Evolutionary conservation across 2,329 filamentous ascomycete species (phyloP), one percentile per base, ranked within the genome.

Genomic region (Colletotrichum sp.): DNA sequence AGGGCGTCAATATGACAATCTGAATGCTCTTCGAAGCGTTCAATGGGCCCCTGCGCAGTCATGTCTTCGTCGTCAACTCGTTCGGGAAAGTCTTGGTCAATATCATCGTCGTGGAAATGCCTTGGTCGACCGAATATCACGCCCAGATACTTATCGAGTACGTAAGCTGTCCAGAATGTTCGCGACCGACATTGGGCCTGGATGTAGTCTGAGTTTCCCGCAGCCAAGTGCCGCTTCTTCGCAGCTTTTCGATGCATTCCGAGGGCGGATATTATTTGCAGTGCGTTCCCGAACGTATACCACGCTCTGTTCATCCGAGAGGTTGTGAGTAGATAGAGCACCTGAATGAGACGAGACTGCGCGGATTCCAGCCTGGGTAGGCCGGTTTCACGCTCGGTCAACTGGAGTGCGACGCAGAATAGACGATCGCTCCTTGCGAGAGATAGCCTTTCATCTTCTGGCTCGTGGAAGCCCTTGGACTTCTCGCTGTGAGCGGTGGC

Each of bases 91-190:
- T 89, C 87, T 75, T 93, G 91, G 69, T 93, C 91, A 62, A 92
- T 91, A 62, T 93, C 91, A 36, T 92, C 90, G 49, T 93, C 91
- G 64, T 92, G 91, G 34, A 92, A 90, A 12, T 92, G 87, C 12
- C 90, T 83, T 2, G 92, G 92, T 8, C 92, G 86, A 0, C 92
- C 92, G 30, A 93, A 88, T 24, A 92, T 90, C n/a, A 92, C 90
- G 39, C 91, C 90, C 2, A 93, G 83, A 72, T 93, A 93, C 60
- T 91, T 91, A 78, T 93, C 92, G 2, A 93, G 82, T 0, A 89
- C 90, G 78, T 93, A 93, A 0, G 90, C 88, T 3, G 88, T 89
- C 92, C 92, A 93, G 63, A 93, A 93, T 0, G 89, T 87, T 7
- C 92, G 85, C 72, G 90, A 89, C 1, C 90, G 87, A 59, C 90